Evolutionary conservation across 192 early-diverging fungal genomes (phyloP).

Genomic region (Obelidium mucronatum): DNA sequence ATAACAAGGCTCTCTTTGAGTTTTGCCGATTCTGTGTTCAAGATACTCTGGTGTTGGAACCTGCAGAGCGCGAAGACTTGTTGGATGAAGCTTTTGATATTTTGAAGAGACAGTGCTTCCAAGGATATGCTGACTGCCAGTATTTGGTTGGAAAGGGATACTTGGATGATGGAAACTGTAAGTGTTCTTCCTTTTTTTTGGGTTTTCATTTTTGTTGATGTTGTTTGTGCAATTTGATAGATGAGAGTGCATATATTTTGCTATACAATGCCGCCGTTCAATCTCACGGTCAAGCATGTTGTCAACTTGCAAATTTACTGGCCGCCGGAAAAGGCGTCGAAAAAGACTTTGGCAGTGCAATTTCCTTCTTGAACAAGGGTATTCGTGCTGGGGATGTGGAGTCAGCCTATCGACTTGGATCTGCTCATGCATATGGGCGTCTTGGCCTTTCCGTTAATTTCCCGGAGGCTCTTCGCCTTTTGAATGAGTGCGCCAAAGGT

Average conservation of each 20-base stretch:
- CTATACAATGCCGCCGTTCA: slow-evolving; percentile 30
- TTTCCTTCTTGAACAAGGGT: slow-evolving; percentile 28
- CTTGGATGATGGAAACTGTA: slow-evolving; percentile 54
- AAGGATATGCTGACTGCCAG: slow-evolving; percentile 70
- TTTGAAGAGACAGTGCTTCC: slow-evolving; percentile 64
- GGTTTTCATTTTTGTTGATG: not conserved
- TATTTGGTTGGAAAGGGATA: slow-evolving; percentile 49
- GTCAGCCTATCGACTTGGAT: slow-evolving; percentile 21
- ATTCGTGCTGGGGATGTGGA: slow-evolving; percentile 11
- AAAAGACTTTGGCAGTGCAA: not conserved
- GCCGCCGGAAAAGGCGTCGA: slow-evolving; percentile 4
- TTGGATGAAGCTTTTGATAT: slow-evolving; percentile 74
- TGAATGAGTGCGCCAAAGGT: slow-evolving; percentile 36
- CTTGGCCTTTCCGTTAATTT: slow-evolving; percentile 9
- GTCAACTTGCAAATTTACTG: slow-evolving; percentile 4
- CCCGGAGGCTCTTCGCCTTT: slow-evolving; percentile 7
- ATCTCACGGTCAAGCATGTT: slow-evolving; percentile 16
- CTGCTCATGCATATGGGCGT: slow-evolving; percentile 17
- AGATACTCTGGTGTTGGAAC: slow-evolving; percentile 23
- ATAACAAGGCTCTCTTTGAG: not conserved
- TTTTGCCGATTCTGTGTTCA: slow-evolving; percentile 30
- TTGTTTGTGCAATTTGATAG: not conserved
- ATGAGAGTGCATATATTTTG: slow-evolving; percentile 29
- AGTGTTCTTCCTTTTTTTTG: slow-evolving; percentile 1
- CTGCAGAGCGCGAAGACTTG: slow-evolving; percentile 34